phyloP scores from a whole-genome alignment of 2,329 filamentous ascomycete species.

The Alternaria brassicae region DNA sequence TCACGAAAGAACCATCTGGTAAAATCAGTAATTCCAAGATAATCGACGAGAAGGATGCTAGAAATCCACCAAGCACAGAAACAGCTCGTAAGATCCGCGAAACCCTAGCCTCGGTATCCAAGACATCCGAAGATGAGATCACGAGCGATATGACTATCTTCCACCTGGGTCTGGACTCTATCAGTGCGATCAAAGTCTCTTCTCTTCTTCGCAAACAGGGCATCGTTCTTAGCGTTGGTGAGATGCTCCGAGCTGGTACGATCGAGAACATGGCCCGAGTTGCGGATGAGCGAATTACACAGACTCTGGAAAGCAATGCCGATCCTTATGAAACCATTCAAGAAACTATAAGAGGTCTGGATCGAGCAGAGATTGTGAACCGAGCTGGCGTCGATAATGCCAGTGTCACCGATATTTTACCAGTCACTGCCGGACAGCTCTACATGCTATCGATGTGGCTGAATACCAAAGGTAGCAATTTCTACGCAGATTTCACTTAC shows the following conservation, averaged over 20 bases:
- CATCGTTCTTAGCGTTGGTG: constrained; percentile 70
- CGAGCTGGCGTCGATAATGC: constrained; percentile 52
- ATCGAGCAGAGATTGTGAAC: constrained; percentile 51
- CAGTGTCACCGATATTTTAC: constrained; percentile 66
- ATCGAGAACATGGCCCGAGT: constrained; percentile 67
- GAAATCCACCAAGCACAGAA: constrained; percentile 33
- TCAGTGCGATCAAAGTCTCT: constrained; percentile 85
- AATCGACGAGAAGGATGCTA: background rate
- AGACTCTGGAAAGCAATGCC: constrained; percentile 2
- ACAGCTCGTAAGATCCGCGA: constrained; percentile 53
- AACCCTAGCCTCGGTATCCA: constrained; percentile 65
- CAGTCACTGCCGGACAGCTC: constrained; percentile 76
- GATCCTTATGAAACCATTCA: constrained; percentile 8
- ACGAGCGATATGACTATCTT: constrained; percentile 71
- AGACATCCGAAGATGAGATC: constrained; percentile 65
- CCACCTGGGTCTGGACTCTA: constrained; percentile 87
- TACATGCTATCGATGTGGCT: constrained; percentile 84
- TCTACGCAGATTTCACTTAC: constrained; percentile 77
- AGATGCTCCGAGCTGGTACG: constrained; percentile 72
- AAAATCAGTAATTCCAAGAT: background rate
- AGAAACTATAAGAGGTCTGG: constrained; percentile 48
- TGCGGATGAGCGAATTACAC: constrained; percentile 26
- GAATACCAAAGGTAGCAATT: constrained; percentile 68
- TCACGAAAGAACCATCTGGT: constrained; percentile 40
- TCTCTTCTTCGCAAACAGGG: constrained; percentile 70